Evolutionary conservation across 805 yeast genomes (phyloP).

Genomic region (Saccharomycopsis fodiens): DNA sequence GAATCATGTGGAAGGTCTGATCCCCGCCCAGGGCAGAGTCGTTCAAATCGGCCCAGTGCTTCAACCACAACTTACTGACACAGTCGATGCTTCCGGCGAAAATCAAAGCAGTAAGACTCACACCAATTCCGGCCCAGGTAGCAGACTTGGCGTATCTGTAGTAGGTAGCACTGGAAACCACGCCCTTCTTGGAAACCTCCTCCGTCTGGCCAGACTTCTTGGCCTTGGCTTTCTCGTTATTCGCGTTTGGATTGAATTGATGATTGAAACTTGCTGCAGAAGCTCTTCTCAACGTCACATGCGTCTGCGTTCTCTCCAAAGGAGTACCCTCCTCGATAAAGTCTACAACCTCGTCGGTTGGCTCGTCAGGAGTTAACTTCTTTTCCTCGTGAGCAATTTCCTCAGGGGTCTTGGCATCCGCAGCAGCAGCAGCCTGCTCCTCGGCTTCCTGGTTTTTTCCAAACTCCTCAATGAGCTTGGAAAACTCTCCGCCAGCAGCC

Average conservation of each 20-base stretch:
- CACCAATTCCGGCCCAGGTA: slow-evolving; percentile 40
- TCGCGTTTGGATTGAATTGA: slow-evolving; percentile 23
- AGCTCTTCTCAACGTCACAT: slow-evolving; percentile 44
- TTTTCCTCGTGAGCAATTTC: slow-evolving; percentile 17
- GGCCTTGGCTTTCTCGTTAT: slow-evolving; percentile 20
- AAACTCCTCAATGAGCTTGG: slow-evolving; percentile 19
- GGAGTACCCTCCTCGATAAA: slow-evolving; percentile 7
- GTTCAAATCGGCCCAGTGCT: slow-evolving; percentile 58
- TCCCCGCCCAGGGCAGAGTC: slow-evolving; percentile 28
- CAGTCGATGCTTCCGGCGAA: slow-evolving; percentile 31
- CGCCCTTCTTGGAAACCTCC: slow-evolving; percentile 53
- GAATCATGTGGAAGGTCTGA: slow-evolving; percentile 33
- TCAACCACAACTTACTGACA: slow-evolving; percentile 55
- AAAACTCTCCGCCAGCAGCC: slow-evolving; percentile 27
- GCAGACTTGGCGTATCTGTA: slow-evolving; percentile 53
- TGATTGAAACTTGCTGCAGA: slow-evolving; percentile 54
- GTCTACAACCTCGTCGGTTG: slow-evolving; percentile 15
- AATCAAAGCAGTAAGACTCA: slow-evolving; percentile 32
- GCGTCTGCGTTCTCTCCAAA: slow-evolving; percentile 6
- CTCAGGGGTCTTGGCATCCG: slow-evolving; percentile 11
- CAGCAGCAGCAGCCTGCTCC: slow-evolving; percentile 24
- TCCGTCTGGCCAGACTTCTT: slow-evolving; percentile 39
- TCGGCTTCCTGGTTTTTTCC: slow-evolving; percentile 11
- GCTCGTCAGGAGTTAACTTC: slow-evolving; percentile 12
- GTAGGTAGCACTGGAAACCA: slow-evolving; percentile 48